Evolutionary conservation across 2,329 filamentous ascomycete genomes (phyloP), one percentile per base, ranked within the genome.

Genomic region (Fusarium papillatum): DNA sequence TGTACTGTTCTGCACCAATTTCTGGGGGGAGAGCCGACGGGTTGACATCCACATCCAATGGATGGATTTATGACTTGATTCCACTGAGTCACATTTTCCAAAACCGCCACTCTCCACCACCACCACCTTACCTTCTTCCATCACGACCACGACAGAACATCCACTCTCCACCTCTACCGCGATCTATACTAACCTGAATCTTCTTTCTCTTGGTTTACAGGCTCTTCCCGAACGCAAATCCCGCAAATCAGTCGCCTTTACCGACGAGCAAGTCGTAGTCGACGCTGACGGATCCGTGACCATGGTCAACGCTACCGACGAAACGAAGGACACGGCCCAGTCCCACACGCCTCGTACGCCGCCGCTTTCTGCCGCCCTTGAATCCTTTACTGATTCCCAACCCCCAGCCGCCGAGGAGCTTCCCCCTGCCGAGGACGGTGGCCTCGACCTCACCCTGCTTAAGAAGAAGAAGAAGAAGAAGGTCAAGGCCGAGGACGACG

Each of bases 211-310:
- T 74, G 61, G 31, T 72, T 77, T 74, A 63, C 71, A 79, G 77
- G 72, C 64, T 63, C 78, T 76, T 57, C 66, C 83, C 79, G 90
- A 93, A 81, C 90, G 90, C 83, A 95, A 94, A 85, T 92, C 93
- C 82, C 94, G 96, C 87, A 98, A 98, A 88, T 97, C 95, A 59
- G 96, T 98, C 82, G 93, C 95, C 77, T 98, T 98, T 85, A 96
- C 93, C 83, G 94, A 97, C 86, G 95, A 95, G 82, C 91, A 95
- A 80, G 91, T 94, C 78, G 92, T 98, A 81, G 96, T 98, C 84
- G 95, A 98, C 88, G 91, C 92, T 85, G 95, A 98, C 89, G 96
- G 96, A 81, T 92, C 93, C 83, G 92, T 98, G 83, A 95, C 91
- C 81, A 93, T 94, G 86, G 90, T 92, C 84, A 92, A 94, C 84